Evolutionary conservation across 1,284 basidiomycete genomes (phyloP).

Genomic region (Wolfiporia cocos): DNA sequence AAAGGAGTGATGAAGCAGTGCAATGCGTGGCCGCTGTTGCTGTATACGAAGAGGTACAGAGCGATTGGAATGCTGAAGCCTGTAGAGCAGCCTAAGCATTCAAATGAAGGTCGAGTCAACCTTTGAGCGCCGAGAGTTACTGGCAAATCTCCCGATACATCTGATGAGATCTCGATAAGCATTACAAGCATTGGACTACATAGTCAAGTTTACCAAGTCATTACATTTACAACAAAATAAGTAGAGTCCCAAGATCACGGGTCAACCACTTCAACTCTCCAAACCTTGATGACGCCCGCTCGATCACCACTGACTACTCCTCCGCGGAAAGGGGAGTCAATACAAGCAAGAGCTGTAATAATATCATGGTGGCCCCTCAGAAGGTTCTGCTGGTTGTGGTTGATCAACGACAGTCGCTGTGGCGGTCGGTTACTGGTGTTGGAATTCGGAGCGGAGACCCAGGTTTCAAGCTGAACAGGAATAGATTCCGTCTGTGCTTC

Average conservation of each 20-base stretch:
- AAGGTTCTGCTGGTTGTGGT: conserved; percentile 72
- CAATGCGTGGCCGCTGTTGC: neutral
- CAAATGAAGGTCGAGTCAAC: conserved; percentile 11
- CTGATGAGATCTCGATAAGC: too few relatives aligned
- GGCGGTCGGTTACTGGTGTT: conserved; percentile 57
- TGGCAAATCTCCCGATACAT: too few relatives aligned
- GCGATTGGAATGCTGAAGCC: conserved; percentile 12
- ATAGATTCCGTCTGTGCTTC: conserved; percentile 33
- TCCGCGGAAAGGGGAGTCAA: conserved; percentile 84
- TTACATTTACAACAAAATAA: neutral
- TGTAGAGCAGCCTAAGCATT: conserved; percentile 20
- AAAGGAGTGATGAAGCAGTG: conserved; percentile 7
- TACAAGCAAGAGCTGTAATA: conserved; percentile 72
- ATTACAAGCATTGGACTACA: too few relatives aligned
- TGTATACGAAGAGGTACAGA: conserved; percentile 9
- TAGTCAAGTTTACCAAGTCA: neutral
- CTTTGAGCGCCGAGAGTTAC: too few relatives aligned
- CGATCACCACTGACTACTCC: conserved; percentile 85
- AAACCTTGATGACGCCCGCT: conserved; percentile 76
- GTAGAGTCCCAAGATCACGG: too few relatives aligned
- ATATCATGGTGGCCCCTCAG: conserved; percentile 80
- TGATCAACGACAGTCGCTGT: conserved; percentile 73
- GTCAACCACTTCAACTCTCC: conserved; percentile 58
- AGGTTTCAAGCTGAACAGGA: conserved; percentile 58
- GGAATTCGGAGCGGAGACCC: conserved; percentile 39